Conservation (phyloP, 306 rosid genomes). For the Glycine tomentella region DNA sequence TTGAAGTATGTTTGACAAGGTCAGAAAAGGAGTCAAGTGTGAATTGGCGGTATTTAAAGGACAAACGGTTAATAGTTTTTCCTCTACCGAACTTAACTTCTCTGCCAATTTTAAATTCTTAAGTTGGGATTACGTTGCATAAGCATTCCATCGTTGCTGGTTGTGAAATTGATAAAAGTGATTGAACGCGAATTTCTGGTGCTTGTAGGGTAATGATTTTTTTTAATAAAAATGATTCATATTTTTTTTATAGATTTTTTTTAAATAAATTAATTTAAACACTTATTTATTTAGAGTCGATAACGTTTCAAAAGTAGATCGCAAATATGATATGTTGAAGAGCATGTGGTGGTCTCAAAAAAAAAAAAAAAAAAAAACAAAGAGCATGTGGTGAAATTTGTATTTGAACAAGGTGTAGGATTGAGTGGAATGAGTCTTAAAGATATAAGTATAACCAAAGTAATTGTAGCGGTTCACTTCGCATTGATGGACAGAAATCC, state of each 20-base stretch:
- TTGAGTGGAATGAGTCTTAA: not conserved
- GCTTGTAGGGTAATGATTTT: not conserved
- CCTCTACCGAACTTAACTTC: not conserved
- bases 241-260: not conserved
- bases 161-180: no score
- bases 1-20: not conserved
- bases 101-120: not conserved
- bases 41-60: not conserved
- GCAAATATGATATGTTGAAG: not conserved
- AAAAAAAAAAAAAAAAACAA: no score
- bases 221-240: not conserved
- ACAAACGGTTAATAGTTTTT: not conserved
- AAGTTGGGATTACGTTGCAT: not conserved
- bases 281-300: not conserved
- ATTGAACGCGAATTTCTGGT: not conserved
- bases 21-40: not conserved
- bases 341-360: not conserved
- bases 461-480: not conserved
- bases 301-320: not conserved
- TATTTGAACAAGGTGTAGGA: not conserved
- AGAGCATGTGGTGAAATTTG: not conserved
- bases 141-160: not conserved
- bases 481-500: not conserved
- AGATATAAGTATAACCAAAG: not conserved
- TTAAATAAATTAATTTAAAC: not conserved